Percentiles rank a stretch among this genome's conserved stretches.
Evolutionary conservation across 2,329 filamentous ascomycete species (phyloP).

Genomic region (Phialophora tarda): DNA sequence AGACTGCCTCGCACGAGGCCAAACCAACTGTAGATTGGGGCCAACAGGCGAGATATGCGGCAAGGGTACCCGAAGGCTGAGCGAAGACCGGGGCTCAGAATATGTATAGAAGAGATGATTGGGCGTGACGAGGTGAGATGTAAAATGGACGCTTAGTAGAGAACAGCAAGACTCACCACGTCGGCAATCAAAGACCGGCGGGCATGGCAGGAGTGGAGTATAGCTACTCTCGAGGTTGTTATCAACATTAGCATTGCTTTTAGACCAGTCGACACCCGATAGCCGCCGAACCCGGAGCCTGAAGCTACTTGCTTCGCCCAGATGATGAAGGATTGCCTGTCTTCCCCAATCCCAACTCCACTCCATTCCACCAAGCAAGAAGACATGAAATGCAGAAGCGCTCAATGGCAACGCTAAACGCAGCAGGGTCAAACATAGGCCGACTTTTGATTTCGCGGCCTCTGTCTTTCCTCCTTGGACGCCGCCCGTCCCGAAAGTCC

Average conservation of each 20-base stretch:
- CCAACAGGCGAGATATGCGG: neutral
- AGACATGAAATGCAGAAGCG: neutral
- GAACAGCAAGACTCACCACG: neutral
- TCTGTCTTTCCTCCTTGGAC: neutral
- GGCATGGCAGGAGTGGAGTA: neutral
- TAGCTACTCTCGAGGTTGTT: neutral
- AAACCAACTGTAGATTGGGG: neutral
- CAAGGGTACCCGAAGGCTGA: neutral
- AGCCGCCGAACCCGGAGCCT: neutral
- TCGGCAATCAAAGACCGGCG: neutral
- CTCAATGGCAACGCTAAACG: constrained; percentile 8
- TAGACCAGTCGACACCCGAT: neutral
- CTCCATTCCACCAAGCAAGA: neutral
- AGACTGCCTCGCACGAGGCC: neutral
- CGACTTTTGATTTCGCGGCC: neutral
- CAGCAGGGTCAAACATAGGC: neutral
- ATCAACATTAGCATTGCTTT: neutral
- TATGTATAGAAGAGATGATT: neutral
- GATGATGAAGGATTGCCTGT: neutral
- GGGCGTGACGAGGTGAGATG: neutral
- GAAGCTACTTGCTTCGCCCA: neutral
- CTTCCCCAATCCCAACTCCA: neutral
- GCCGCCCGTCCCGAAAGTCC: neutral
- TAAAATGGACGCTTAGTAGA: neutral
- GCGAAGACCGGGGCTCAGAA: neutral